Base-by-base conservation (phyloP, 2,329 filamentous ascomycete genomes). In the Aspergillus ochraceus region DNA sequence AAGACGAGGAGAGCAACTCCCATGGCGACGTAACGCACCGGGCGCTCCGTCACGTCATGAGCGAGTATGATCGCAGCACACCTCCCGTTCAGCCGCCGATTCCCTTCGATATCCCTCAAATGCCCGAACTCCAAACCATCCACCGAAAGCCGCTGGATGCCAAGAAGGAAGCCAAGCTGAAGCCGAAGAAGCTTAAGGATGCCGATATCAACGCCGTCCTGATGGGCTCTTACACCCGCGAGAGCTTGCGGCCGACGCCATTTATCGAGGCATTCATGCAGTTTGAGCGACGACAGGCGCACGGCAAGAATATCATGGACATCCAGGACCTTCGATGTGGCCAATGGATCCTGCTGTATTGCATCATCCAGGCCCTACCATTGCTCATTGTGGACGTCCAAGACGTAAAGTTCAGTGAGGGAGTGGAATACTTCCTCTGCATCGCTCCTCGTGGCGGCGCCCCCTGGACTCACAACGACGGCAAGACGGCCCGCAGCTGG, bases 41-140 rank as follows among this genome's bases (percentile, higher is more conserved):
- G 45, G 91, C 90, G 2, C 80, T 98, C 50, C 87, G 94, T 56
- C 88, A 88, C 63, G 85, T 97, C 12, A 82, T 97, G 64, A 88
- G 86, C 66, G 94, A 98, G 76, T 97, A 92, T 70, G 95, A 99
- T 72, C 87, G 90, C 60, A 94, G 90, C 9, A 91, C 89, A 14
- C 92, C 94, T 1, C 95, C 95, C 0, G 92, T 98, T 0, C 86
- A 94, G 60, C 95, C 95, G 0, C 92, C 94, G 0, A 87, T 98
- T 57, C 94, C 95, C 0, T 98, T 94, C 70, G 94, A 98, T 71
- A 81, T 91, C 4, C 94, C 95, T 2, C 84, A 88, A 64, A 77
- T 96, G 24, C 94, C 94, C 0, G 84, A 83, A 1, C 83, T 96
- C 68, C 81, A 83, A 32, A 80, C 86, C 1, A 82, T 92, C 19